These are phyloP conservation scores for Chalaropsis thielavioides DNA, from an alignment of 2,329 filamentous ascomycete genomes.

Conservation along the genomic window DNA sequence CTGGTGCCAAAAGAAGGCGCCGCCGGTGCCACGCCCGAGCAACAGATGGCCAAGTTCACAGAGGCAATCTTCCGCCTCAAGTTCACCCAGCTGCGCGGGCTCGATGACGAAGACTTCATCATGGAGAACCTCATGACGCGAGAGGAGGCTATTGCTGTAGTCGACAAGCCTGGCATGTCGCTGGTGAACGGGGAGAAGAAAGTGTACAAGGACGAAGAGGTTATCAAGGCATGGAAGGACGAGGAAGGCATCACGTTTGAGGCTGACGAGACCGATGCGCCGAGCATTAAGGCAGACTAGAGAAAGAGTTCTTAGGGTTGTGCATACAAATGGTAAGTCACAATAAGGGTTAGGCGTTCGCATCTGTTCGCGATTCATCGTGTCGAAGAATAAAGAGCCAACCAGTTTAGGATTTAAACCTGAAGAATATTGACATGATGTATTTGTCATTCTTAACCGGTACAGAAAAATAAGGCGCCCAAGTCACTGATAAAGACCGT, in stretches of 20 bases:
- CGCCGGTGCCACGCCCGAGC: not conserved
- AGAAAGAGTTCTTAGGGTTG: not conserved
- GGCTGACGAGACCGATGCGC: not conserved
- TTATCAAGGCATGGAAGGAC: not conserved
- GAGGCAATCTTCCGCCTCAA: constrained; percentile 19
- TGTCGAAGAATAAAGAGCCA: not conserved
- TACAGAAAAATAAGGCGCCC: not conserved
- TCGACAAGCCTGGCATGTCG: not conserved
- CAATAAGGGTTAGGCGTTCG: not conserved
- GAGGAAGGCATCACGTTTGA: not conserved
- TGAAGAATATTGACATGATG: not conserved
- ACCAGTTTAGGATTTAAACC: not conserved
- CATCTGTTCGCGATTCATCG: not conserved
- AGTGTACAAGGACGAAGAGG: not conserved
- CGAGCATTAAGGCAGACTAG: not conserved
- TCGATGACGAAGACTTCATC: constrained; percentile 18
- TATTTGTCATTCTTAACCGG: not conserved
- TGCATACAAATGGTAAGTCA: not conserved
- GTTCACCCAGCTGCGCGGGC: constrained; percentile 16
- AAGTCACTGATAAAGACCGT: not conserved
- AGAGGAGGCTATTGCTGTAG: not conserved
- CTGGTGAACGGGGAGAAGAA: not conserved
- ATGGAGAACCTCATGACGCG: not conserved
- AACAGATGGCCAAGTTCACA: constrained; percentile 16
- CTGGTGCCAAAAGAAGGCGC: constrained; percentile 15